These are phyloP conservation scores for Lactarius hatsudake DNA, from an alignment of 768 basidiomycete genomes.

Conservation along the genomic window DNA sequence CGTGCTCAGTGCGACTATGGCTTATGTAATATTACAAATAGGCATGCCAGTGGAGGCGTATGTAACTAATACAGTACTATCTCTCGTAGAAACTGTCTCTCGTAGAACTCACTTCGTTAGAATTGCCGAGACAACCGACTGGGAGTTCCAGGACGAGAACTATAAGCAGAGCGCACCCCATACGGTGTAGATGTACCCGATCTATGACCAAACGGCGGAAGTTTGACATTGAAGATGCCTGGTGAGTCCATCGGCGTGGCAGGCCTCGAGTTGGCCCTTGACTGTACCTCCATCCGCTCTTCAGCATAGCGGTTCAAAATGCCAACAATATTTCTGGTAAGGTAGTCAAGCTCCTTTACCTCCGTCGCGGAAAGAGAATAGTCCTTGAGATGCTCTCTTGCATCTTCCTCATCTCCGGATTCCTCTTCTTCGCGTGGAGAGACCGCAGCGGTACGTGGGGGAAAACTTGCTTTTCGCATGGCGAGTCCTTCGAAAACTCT, in stretches of 20 bases:
- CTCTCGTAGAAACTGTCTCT: too few relatives aligned
- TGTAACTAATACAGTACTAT: too few relatives aligned
- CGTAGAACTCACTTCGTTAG: conserved; percentile 23
- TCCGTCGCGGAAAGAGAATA: conserved; percentile 64
- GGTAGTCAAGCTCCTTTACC: conserved; percentile 67
- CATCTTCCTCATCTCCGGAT: conserved; percentile 55
- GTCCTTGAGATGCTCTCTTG: conserved; percentile 35
- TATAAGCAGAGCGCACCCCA: conserved; percentile 41
- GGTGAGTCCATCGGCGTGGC: conserved; percentile 63
- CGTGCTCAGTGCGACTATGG: neutral
- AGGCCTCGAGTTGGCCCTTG: conserved; percentile 60
- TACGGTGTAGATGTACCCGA: conserved; percentile 61
- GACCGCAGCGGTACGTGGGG: conserved; percentile 35
- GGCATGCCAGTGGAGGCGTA: too few relatives aligned
- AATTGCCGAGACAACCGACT: conserved; percentile 49
- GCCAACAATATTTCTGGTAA: conserved; percentile 71
- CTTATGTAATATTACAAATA: neutral
- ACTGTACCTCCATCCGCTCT: conserved; percentile 57
- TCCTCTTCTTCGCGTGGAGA: conserved; percentile 53
- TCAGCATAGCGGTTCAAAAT: conserved; percentile 70
- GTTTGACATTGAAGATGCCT: conserved; percentile 37
- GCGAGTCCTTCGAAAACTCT: conserved; percentile 86
- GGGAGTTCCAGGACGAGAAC: conserved; percentile 63
- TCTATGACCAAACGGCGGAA: conserved; percentile 40
- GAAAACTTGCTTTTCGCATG: conserved; percentile 41